Evolutionary conservation across 176 grass and related monocot species (phyloP), one percentile per base, ranked within the genome.

Genomic region (Oryza australiensis): DNA sequence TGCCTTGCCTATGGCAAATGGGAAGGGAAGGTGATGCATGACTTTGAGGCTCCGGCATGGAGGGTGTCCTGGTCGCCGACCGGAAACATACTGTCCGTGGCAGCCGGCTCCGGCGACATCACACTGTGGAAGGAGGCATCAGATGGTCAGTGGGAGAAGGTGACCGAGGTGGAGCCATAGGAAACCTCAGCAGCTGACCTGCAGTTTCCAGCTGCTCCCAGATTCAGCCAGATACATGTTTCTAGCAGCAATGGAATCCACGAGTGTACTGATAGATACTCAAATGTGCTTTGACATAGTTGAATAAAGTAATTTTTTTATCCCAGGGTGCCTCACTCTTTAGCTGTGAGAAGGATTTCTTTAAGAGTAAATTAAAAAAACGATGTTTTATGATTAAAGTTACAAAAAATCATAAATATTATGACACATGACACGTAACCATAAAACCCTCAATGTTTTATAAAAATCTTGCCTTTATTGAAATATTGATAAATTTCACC

Each of bases 51-150:
- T 38, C 88, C 94, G 1, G 90, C 91, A 23, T 96, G 94, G 94
- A 89, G 94, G 77, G 81, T 96, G 23, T 96, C 94, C 24, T 93
- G 94, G 94, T 87, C 90, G 32, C 69, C 93, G 65, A 91, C 94
- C 4, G 90, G 94, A 34, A 90, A 74, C 85, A 93, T 96, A 66
- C 67, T 96, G 18, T 90, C 90, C 0, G 80, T 96, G 9, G 91
- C 94, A 3, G 88, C 85, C 49, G 88, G 94, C 3, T 85, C 92
- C 24, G 86, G 77, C 3, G 83, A 88, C 82, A 91, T 92, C 13
- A 88, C 87, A 3, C 87, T 95, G 64, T 95, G 93, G 93, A 95
- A 95, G 84, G 93, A 95, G 42, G 85, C 72, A 9, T 78, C 86
- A 51, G 81, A 90, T 35, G 87, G 93, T 63, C 82, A 88, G n/a